Evolutionary conservation across 345 rosid species (phyloP).

Genomic region (Rhodamnia argentea): DNA sequence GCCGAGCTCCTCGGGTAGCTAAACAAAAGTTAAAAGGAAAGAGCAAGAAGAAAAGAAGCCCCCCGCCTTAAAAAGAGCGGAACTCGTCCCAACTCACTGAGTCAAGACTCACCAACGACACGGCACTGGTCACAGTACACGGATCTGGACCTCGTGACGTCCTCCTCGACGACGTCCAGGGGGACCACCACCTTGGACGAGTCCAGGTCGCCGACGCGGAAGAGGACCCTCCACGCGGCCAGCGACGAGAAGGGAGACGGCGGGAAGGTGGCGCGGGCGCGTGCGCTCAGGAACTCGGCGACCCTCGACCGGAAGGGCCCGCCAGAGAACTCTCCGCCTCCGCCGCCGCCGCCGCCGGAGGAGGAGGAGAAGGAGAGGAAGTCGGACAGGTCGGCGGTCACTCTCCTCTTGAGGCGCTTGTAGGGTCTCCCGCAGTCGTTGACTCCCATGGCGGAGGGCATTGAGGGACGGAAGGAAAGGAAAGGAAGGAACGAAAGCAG

Average conservation of each 20-base stretch:
- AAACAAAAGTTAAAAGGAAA: not conserved
- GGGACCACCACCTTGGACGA: conserved; percentile 26
- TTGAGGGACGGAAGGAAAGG: not conserved
- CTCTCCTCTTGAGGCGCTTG: conserved; percentile 13
- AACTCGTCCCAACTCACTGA: not conserved
- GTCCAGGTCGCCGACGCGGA: conserved; percentile 35
- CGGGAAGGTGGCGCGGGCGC: not conserved
- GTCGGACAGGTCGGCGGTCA: conserved; percentile 21
- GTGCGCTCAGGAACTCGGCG: not conserved
- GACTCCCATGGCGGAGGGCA: not conserved
- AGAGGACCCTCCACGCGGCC: conserved; percentile 50
- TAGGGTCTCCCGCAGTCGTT: conserved; percentile 7
- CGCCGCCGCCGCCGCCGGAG: not conserved
- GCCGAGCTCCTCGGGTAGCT: not conserved
- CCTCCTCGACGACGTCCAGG: conserved; percentile 62
- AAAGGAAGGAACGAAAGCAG: not conserved
- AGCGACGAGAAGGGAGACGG: conserved; percentile 23
- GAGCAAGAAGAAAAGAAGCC: not conserved
- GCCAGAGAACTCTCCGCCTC: not conserved
- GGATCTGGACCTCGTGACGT: conserved; percentile 62
- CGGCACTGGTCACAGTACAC: conserved; percentile 76
- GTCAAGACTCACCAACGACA: conserved; percentile 59
- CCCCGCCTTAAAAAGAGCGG: not conserved
- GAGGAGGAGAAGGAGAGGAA: conserved; percentile 13
- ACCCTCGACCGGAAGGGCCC: not conserved